A percentile compares a stretch with the other conserved stretches of the same genome.
phyloP scores from a whole-genome alignment of 73 alveolate genomes.

The Paramecium bursaria region DNA sequence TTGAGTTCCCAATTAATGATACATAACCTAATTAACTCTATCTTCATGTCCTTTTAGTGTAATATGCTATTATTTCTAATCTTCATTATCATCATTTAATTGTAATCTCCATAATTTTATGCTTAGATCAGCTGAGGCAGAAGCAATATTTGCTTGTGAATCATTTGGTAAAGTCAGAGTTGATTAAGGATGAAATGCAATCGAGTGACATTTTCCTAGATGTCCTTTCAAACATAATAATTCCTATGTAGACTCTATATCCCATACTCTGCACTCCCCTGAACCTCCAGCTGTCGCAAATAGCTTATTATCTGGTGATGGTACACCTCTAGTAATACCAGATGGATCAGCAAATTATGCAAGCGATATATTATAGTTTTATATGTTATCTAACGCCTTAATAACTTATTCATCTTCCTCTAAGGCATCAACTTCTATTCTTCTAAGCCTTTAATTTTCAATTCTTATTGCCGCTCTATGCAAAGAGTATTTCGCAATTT shows the following conservation, averaged over 20 bases:
- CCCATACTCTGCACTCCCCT: slow-evolving; percentile 65
- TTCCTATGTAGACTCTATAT: slow-evolving; percentile 23
- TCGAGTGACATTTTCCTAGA: slow-evolving; percentile 66
- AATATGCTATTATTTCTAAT: slow-evolving; percentile 71
- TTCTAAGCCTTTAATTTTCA: slow-evolving; percentile 54
- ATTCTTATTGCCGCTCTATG: slow-evolving; percentile 76
- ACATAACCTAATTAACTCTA: slow-evolving; percentile 90
- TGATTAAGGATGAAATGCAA: slow-evolving; percentile 77
- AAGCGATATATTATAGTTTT: slow-evolving; percentile 72
- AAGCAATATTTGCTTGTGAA: slow-evolving; percentile 80
- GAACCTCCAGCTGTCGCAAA: slow-evolving; percentile 76
- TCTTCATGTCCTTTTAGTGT: slow-evolving; percentile 96
- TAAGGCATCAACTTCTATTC: slow-evolving; percentile 69
- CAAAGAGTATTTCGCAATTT: slow-evolving; percentile 76
- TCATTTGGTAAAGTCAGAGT: background rate
- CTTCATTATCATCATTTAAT: slow-evolving; percentile 58
- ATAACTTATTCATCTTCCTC: slow-evolving; percentile 73
- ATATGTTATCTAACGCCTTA: slow-evolving; percentile 63
- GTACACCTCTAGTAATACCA: slow-evolving; percentile 76
- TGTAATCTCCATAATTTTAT: slow-evolving; percentile 92
- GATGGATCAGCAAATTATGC: slow-evolving; percentile 82
- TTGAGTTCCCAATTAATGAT: slow-evolving; percentile 90
- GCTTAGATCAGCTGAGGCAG: slow-evolving; percentile 92
- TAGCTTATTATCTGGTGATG: slow-evolving; percentile 76
- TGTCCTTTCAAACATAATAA: slow-evolving; percentile 65